These are phyloP conservation scores for Cladosporium halotolerans DNA, from an alignment of 2,329 filamentous ascomycete genomes.

Conservation along the genomic window DNA sequence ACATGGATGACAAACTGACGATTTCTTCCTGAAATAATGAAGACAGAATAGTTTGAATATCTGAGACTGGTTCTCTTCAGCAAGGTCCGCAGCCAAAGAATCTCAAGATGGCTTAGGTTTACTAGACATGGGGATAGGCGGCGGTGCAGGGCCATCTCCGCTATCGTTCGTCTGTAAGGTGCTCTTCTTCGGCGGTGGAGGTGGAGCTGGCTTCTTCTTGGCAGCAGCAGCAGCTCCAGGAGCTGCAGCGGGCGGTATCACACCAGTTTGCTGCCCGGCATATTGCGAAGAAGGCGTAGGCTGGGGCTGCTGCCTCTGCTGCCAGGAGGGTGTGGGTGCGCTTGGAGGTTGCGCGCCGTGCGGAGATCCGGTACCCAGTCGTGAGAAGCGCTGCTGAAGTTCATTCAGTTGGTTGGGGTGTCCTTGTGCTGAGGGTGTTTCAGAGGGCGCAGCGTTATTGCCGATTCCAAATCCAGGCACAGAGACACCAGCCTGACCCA, in stretches of 20 bases:
- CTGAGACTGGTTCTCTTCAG: too few relatives aligned
- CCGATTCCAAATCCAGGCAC: constrained; percentile 75
- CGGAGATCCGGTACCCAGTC: constrained; percentile 32
- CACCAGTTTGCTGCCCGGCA: constrained; percentile 42
- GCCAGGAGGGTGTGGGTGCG: constrained; percentile 53
- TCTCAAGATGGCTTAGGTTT: constrained; percentile 42
- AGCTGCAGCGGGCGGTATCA: constrained; percentile 17
- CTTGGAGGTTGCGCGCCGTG: constrained; percentile 2
- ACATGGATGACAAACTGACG: too few relatives aligned
- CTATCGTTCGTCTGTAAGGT: constrained; percentile 36
- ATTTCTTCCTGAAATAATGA: too few relatives aligned
- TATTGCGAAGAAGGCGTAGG: not conserved
- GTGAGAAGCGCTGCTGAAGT: constrained; percentile 60
- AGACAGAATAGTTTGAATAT: too few relatives aligned
- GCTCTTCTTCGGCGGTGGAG: constrained; percentile 53
- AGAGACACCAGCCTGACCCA: constrained; percentile 68
- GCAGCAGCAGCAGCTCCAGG: constrained; percentile 27
- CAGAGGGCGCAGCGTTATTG: constrained; percentile 21
- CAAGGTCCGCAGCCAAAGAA: too few relatives aligned
- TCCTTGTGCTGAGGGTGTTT: constrained; percentile 17
- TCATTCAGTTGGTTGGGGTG: constrained; percentile 51
- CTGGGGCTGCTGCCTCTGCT: constrained; percentile 45
- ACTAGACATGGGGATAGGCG: constrained; percentile 52
- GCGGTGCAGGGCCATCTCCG: constrained; percentile 35
- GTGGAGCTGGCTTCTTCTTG: constrained; percentile 50